Base-by-base conservation (phyloP, 768 basidiomycete genomes). In the Chalciporus sphaerocephalus region DNA sequence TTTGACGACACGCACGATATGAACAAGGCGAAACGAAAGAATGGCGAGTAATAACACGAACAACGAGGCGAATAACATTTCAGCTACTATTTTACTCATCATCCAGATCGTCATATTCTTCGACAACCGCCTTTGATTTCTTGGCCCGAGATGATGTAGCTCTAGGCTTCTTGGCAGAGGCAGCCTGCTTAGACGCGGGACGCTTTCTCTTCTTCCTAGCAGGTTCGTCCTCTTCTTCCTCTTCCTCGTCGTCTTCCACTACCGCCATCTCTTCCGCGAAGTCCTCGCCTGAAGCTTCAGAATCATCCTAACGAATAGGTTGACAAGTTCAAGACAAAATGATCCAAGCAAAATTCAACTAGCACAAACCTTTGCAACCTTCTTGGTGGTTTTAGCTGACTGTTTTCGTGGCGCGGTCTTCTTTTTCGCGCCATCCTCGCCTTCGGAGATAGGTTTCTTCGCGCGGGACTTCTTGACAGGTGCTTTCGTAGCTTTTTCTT, bases 181-280 rank as follows among this genome's bases (percentile, higher is more conserved):
- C 66, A 18, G 74, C 54, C 20, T 76, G 74, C 48, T 79, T 80
- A 9, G 71, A 52, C 10, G 64, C 62, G 4, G 74, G 67, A 45
- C 71, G 71, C 75, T 87, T 85, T 68, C 84, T 81, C 68, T 89
- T 90, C 72, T 81, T 86, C 56, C 59, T 60, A 9, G 46, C 45
- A 16, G 61, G 64, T 53, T 61, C 61, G 8, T 69, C 70, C 6
- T 41, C 49, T 6, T 65, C 66, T 2, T 71, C 70, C 10, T 78
- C 76, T 2, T 71, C 70, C 10, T 73, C 76, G 1, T 74, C 74
- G 5, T 74, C 77, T 10, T 72, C 75, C n/a, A 72, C 65, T 1
- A 65, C 74, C 48, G 58, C 73, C 58, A 71, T 58, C 34, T 69
- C 74, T 5, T 68, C 74, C 9, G 54, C 66, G 40, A 75, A 75